These are phyloP conservation scores for Fusarium nurragi DNA, from an alignment of 2,329 filamentous ascomycete species.

Conservation along the genomic window DNA sequence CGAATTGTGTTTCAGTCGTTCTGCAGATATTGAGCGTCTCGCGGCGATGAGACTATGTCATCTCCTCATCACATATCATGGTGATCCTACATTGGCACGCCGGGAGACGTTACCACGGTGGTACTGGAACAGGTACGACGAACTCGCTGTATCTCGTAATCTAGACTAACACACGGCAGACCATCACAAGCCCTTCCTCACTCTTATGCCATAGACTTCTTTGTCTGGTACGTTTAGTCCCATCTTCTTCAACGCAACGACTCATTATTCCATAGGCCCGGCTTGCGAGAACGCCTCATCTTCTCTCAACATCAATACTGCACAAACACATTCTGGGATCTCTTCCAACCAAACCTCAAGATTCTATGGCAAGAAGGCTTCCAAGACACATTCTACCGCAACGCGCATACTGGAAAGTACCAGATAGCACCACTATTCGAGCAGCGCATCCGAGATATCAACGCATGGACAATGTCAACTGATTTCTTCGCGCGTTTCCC, in stretches of 20 bases:
- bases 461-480: constrained; percentile 43
- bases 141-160: accelerated
- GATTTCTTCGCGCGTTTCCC: constrained; percentile 44
- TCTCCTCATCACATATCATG: constrained; percentile 41
- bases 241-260: accelerated
- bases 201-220: constrained; percentile 47
- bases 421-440: constrained; percentile 42
- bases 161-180: constrained; percentile 16
- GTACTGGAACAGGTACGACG: constrained; percentile 41
- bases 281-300: constrained; percentile 44
- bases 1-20: constrained; percentile 37
- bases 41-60: constrained; percentile 43
- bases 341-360: constrained; percentile 37
- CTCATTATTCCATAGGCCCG: constrained; percentile 36
- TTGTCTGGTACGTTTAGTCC: constrained; percentile 41
- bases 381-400: constrained; percentile 42
- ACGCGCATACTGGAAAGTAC: constrained; percentile 39
- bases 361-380: constrained; percentile 43
- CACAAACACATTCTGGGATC: constrained; percentile 44
- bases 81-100: constrained; percentile 36
- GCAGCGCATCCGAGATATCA: constrained; percentile 41
- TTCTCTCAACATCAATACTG: constrained; percentile 47
- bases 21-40: constrained; percentile 36
- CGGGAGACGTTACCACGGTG: constrained; percentile 39
- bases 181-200: constrained; percentile 45